Evolutionary conservation across 31 red algal genomes (phyloP).

Genomic region (Porphyra umbilicalis): DNA sequence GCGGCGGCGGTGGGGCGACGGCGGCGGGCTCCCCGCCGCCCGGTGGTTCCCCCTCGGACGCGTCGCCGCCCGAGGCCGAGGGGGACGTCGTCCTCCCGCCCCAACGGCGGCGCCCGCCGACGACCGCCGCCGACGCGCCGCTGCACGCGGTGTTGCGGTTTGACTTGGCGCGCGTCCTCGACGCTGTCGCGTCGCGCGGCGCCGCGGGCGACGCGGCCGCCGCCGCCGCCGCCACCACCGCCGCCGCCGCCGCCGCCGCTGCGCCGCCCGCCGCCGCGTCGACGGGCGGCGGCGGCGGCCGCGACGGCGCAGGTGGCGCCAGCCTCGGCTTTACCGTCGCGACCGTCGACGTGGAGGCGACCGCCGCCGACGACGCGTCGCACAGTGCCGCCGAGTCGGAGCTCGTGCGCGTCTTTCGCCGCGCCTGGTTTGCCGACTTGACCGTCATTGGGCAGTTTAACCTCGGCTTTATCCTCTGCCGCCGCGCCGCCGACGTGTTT

Average conservation of each 20-base stretch:
- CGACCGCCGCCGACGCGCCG: neutral
- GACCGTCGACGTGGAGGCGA: neutral
- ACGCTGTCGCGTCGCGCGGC: neutral
- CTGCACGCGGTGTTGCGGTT: neutral
- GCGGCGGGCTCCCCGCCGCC: neutral
- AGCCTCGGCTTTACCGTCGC: neutral
- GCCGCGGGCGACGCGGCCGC: neutral
- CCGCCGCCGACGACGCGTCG: neutral
- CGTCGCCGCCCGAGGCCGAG: neutral
- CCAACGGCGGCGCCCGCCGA: neutral
- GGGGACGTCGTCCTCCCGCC: neutral
- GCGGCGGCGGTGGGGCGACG: neutral
- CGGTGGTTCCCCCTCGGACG: no score
- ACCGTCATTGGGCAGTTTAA: constrained; percentile 88
- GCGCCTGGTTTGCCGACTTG: constrained; percentile 66
- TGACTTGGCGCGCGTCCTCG: neutral
- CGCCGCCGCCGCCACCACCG: neutral
- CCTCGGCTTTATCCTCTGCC: constrained; percentile 66
- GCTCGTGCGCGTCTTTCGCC: constrained; percentile 57
- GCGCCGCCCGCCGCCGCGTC: neutral
- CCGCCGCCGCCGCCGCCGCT: neutral
- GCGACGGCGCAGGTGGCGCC: no score
- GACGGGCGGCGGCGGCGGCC: neutral
- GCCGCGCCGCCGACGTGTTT: constrained; percentile 46
- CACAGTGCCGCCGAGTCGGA: constrained; percentile 38